Conservation (phyloP, 1,284 basidiomycete species). For the Cutaneotrichosporon spelunceum region DNA sequence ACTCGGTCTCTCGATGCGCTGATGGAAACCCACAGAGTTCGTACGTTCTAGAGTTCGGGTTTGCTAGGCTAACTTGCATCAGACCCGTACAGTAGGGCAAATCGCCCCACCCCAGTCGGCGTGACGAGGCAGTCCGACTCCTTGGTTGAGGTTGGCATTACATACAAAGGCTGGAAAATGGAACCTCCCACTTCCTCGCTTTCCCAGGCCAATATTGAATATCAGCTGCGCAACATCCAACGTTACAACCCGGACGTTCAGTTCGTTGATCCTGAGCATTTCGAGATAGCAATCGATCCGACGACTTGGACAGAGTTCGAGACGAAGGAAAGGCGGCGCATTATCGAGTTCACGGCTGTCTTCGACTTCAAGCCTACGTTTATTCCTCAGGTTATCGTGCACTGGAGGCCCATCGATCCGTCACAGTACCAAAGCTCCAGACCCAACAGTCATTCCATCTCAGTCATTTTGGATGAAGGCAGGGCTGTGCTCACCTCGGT, state of each 20-base stretch:
- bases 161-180: too few species aligned
- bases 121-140: too few species aligned
- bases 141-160: too few species aligned
- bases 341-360: not conserved
- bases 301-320: not conserved
- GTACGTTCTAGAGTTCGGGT: too few species aligned
- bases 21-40: too few species aligned
- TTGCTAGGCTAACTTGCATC: too few species aligned
- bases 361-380: not conserved
- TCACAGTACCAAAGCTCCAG: constrained; percentile 52
- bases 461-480: constrained; percentile 70
- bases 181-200: too few species aligned
- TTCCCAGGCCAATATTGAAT: too few species aligned
- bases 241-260: constrained; percentile 23
- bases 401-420: constrained; percentile 51
- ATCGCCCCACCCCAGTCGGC: too few species aligned
- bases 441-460: constrained; percentile 72
- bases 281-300: not conserved
- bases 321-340: not conserved
- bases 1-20: too few species aligned
- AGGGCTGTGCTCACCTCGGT: constrained; percentile 87
- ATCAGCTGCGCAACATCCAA: too few species aligned
- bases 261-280: constrained; percentile 7
- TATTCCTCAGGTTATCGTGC: not conserved
- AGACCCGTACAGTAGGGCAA: too few species aligned